These are phyloP conservation scores for Pseudocercospora musae DNA, from an alignment of 2,329 filamentous ascomycete genomes.

Conservation along the genomic window DNA sequence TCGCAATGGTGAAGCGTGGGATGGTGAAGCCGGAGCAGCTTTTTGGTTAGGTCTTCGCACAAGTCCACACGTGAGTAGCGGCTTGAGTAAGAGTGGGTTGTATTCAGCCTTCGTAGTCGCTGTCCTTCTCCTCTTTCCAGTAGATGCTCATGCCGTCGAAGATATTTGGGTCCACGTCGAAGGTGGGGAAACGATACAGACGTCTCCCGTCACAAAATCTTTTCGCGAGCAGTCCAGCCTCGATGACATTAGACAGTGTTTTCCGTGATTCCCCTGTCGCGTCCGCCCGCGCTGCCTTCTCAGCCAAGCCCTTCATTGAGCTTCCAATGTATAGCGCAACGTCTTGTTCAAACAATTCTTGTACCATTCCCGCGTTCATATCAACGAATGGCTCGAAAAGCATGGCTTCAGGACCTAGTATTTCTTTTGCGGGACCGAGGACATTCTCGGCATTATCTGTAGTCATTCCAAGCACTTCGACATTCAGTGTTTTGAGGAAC, in stretches of 20 bases:
- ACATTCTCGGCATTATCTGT: not conserved
- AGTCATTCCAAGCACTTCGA: conserved; percentile 18
- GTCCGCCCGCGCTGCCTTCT: not conserved
- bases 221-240: conserved; percentile 13
- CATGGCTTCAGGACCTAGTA: conserved; percentile 16
- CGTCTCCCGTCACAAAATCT: conserved; percentile 13
- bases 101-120: not conserved
- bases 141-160: conserved; percentile 29
- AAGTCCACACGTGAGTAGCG: not conserved
- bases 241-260: conserved; percentile 6
- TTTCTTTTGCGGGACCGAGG: conserved; percentile 16
- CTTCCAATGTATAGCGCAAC: conserved; percentile 26
- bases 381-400: conserved; percentile 31
- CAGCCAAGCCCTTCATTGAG: conserved; percentile 18
- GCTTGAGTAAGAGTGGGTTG: not conserved
- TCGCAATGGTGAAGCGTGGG: conserved; percentile 22
- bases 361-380: conserved; percentile 19
- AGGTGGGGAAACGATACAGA: conserved; percentile 25
- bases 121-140: conserved; percentile 23
- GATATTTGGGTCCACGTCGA: conserved; percentile 31
- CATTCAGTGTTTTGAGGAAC: conserved; percentile 24
- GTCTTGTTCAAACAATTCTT: conserved; percentile 15
- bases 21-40: conserved; percentile 26
- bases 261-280: not conserved
- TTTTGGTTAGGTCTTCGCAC: not conserved